A percentile compares a stretch with the other conserved stretches of the same genome.
These are phyloP conservation scores for Phytophthora pinifolia DNA, from an alignment of 352 stramenopile genomes.

Conservation along the genomic window DNA sequence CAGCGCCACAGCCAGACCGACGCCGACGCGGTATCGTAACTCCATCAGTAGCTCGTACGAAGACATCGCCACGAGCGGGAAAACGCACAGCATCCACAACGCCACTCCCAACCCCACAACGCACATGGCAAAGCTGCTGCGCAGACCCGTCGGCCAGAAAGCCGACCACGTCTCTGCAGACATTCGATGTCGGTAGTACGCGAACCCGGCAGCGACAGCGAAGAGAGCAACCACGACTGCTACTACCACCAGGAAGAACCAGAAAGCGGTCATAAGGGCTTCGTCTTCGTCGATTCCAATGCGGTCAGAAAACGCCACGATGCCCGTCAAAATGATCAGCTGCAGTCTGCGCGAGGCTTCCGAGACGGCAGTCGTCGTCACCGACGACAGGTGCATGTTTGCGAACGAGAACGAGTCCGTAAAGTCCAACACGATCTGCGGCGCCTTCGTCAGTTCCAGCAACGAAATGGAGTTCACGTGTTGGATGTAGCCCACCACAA, in stretches of 20 bases:
- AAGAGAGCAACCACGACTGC: constrained; percentile 44
- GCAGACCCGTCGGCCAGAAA: constrained; percentile 24
- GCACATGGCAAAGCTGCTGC: constrained; percentile 49
- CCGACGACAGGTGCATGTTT: constrained; percentile 52
- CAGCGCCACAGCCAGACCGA: constrained; percentile 46
- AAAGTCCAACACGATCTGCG: constrained; percentile 73
- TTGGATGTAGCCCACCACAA: constrained; percentile 67
- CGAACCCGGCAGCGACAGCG: constrained; percentile 23
- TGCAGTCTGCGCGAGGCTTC: constrained; percentile 40
- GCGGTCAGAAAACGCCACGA: constrained; percentile 69
- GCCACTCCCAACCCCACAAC: constrained; percentile 51
- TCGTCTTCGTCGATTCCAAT: constrained; percentile 60
- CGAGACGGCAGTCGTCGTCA: constrained; percentile 33
- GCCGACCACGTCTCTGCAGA: constrained; percentile 24
- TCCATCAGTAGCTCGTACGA: constrained; percentile 71
- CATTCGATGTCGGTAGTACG: constrained; percentile 26
- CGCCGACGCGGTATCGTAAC: constrained; percentile 47
- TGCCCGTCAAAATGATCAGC: constrained; percentile 61
- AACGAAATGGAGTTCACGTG: constrained; percentile 73
- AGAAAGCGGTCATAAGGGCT: constrained; percentile 39
- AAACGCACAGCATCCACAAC: constrained; percentile 55
- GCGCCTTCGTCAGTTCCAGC: constrained; percentile 72
- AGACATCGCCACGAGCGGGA: constrained; percentile 54
- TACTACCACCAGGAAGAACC: constrained; percentile 47
- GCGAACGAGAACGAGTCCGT: constrained; percentile 76